Percentiles rank a stretch among this genome's conserved stretches.
These are phyloP conservation scores for Blastobotrys serpentis DNA, from an alignment of 1,139 yeast genomes.

Conservation along the genomic window DNA sequence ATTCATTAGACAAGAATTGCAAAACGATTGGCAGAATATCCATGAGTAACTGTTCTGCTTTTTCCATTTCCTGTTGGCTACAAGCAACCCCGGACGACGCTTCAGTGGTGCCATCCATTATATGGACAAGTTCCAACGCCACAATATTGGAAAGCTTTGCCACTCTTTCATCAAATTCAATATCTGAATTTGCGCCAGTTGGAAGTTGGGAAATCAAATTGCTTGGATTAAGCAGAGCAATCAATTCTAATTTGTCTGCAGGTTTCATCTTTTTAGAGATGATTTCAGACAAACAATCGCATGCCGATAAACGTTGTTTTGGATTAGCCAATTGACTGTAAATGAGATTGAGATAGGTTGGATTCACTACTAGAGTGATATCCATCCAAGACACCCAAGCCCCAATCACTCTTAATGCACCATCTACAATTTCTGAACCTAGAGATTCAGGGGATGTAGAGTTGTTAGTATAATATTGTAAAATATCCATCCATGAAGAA, in stretches of 20 bases:
- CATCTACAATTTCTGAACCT: conserved; percentile 52
- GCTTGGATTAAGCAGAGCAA: conserved; percentile 67
- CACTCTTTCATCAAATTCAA: conserved; percentile 73
- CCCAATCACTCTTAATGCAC: conserved; percentile 70
- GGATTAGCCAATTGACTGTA: conserved; percentile 59
- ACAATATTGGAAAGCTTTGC: conserved; percentile 74
- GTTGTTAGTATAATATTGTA: conserved; percentile 40
- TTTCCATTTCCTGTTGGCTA: conserved; percentile 37
- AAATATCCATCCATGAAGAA: conserved; percentile 63
- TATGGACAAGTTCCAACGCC: conserved; percentile 69
- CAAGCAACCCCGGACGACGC: conserved; percentile 29
- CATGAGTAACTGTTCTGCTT: conserved; percentile 49
- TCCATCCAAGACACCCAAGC: conserved; percentile 95
- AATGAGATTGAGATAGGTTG: conserved; percentile 60
- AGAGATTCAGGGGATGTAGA: conserved; percentile 20
- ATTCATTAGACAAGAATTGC: conserved; percentile 71
- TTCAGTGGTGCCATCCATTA: conserved; percentile 52
- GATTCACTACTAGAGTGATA: conserved; percentile 70
- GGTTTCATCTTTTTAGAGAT: conserved; percentile 91
- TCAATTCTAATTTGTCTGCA: conserved; percentile 73
- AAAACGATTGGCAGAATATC: conserved; percentile 72
- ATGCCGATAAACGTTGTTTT: conserved; percentile 57
- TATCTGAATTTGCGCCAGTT: conserved; percentile 44
- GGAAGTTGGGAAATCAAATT: conserved; percentile 45
- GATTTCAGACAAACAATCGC: conserved; percentile 75